Evolutionary conservation across 1,139 yeast species (phyloP).

Genomic region (Debaryomyces fabryi): DNA sequence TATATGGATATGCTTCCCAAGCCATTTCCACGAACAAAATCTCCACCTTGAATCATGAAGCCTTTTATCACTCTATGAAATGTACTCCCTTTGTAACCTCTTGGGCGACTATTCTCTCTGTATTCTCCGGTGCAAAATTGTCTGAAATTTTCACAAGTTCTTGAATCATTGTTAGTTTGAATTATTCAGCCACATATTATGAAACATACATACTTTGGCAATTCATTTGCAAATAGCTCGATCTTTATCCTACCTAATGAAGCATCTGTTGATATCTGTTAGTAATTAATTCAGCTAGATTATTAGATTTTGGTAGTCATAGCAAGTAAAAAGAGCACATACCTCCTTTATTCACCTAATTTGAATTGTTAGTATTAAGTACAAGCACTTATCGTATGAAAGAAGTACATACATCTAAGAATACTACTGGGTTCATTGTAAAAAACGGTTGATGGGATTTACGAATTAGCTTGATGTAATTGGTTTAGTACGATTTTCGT

Average conservation of each 20-base stretch:
- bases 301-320: not conserved
- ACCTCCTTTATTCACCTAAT: slow-evolving; percentile 28
- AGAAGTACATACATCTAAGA: slow-evolving; percentile 34
- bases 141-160: slow-evolving; percentile 55
- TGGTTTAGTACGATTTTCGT: not conserved
- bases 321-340: slow-evolving; percentile 11
- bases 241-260: slow-evolving; percentile 47
- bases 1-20: slow-evolving; percentile 40
- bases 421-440: slow-evolving; percentile 34
- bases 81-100: slow-evolving; percentile 29
- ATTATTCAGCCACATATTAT: not conserved
- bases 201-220: slow-evolving; percentile 37
- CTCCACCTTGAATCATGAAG: slow-evolving; percentile 42
- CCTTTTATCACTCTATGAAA: slow-evolving; percentile 34
- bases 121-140: slow-evolving; percentile 60
- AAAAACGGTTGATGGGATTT: not conserved
- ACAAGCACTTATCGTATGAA: not conserved
- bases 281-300: slow-evolving; percentile 5
- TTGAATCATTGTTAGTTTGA: slow-evolving; percentile 20
- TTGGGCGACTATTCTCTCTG: slow-evolving; percentile 35
- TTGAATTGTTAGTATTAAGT: slow-evolving; percentile 12
- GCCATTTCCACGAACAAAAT: slow-evolving; percentile 45
- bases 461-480: not conserved
- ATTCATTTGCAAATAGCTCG: slow-evolving; percentile 39
- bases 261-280: slow-evolving; percentile 16